Base-by-base conservation (phyloP, 2,329 filamentous ascomycete genomes). In the Macrophomina pseudophaseolina region DNA sequence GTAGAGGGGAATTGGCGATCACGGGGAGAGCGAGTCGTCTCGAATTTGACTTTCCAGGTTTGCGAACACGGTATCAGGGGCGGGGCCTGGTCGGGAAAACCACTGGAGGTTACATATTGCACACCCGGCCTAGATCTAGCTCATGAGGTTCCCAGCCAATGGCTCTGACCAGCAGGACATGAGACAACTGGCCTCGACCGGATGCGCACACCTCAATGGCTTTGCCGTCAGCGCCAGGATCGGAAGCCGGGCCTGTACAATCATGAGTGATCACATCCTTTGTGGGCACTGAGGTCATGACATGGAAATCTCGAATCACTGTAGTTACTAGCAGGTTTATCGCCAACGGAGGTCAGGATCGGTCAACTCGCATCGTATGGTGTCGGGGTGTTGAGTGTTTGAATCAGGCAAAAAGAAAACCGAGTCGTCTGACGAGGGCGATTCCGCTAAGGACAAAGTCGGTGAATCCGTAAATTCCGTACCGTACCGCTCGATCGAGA, bases 401-500 rank as follows among this genome's bases (percentile, higher is more conserved):
- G 38, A 53, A 52, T 32, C 60, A 64, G 60, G 60, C 33, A 52
- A 53, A 63, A 64, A 53, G 46, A 53, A 64, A 64, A 53, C 35
- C 48, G 48, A 42, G 46, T 48, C 60, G 60, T 64, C 49, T 48
- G 60, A 52, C 35, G 60, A 44, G 60, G 60, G 49, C 60, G 60
- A 64, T 64, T 52, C 42, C 60, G 60, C 18, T 42, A 42, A 62
- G 42, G 58, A 62, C 58, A 38, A 54, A 62, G 58, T 62, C 64
- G 53, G 53, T 42, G 54, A 66, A 60, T 23, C 64, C 64, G 64
- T 56, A 66, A 33, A 56, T 48, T 52, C 64, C 64, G 64, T 66
- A 52, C 64, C 64, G 64, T 58, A 52, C 53, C 64, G 64, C 64
- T 51, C 44, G 64, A 66, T 59, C 53, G 53, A 42, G 35, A 51